A percentile compares a stretch with the other conserved stretches of the same genome.
Evolutionary conservation across 345 rosid species (phyloP).

Genomic region (Acer negundo): DNA sequence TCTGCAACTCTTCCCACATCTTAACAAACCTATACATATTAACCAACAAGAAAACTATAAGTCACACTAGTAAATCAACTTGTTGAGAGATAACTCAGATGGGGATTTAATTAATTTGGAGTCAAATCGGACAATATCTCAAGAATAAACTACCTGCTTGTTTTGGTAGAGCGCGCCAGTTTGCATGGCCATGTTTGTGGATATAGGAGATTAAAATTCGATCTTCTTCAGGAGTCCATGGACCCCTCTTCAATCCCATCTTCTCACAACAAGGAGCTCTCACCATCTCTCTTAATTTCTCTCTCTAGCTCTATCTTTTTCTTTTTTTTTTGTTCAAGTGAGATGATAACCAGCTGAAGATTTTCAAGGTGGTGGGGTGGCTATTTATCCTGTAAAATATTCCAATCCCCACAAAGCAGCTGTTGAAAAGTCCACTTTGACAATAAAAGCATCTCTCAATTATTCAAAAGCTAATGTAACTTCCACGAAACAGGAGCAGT

Average conservation of each 20-base stretch:
- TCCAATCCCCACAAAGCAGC: not conserved
- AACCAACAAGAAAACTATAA: not conserved
- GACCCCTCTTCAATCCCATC: slow-evolving; percentile 77
- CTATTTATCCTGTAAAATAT: slow-evolving; percentile 21
- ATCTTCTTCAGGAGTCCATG: slow-evolving; percentile 81
- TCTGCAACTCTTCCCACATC: slow-evolving; percentile 88
- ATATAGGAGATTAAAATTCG: slow-evolving; percentile 54
- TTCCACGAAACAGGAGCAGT: slow-evolving; percentile 36
- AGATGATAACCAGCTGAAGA: not conserved
- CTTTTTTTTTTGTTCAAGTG: not conserved
- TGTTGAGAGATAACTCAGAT: too few species aligned
- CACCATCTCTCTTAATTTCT: slow-evolving; percentile 38
- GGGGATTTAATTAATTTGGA: too few species aligned
- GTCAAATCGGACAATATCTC: too few species aligned
- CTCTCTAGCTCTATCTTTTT: not conserved
- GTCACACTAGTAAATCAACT: not conserved
- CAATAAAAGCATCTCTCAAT: not conserved
- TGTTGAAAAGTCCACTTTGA: slow-evolving; percentile 23
- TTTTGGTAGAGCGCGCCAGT: slow-evolving; percentile 82
- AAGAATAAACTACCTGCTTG: slow-evolving; percentile 58
- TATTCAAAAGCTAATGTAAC: slow-evolving; percentile 13
- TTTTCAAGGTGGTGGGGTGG: not conserved
- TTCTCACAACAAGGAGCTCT: slow-evolving; percentile 93
- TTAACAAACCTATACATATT: slow-evolving; percentile 48
- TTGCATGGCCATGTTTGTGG: slow-evolving; percentile 57